These are phyloP conservation scores for Pneumocystis sp. DNA, from an alignment of 1,139 yeast species.

Conservation along the genomic window DNA sequence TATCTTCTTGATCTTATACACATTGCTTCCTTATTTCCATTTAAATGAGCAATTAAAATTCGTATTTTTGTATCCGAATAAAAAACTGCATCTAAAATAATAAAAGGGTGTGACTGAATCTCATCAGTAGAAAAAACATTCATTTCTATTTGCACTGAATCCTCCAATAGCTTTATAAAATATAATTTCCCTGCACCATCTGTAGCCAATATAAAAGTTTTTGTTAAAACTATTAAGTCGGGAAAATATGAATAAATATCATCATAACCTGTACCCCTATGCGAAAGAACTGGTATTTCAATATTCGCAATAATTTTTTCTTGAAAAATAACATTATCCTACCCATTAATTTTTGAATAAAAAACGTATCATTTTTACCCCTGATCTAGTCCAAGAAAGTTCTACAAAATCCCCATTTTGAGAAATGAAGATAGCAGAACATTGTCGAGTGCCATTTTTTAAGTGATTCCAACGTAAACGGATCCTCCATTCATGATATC, in stretches of 20 bases:
- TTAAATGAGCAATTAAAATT: neutral
- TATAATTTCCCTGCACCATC: neutral
- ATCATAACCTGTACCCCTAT: neutral
- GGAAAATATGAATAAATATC: slow-evolving; percentile 1
- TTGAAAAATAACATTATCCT: neutral
- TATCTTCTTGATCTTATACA: neutral
- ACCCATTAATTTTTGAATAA: neutral
- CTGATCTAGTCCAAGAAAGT: neutral
- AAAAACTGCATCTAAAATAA: neutral
- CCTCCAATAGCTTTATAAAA: neutral
- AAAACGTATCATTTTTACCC: neutral
- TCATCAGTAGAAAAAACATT: neutral
- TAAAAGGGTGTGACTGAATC: neutral
- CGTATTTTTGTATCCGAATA: neutral
- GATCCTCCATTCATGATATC: neutral
- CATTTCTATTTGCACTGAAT: neutral
- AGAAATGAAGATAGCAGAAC: neutral
- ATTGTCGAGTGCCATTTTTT: neutral
- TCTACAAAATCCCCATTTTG: neutral
- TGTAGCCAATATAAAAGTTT: neutral
- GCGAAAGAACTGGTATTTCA: neutral
- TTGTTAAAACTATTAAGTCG: neutral
- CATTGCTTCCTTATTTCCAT: neutral
- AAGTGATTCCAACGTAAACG: neutral
- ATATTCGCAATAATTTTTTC: neutral